phyloP scores from a whole-genome alignment of 116 monocot genomes.

The Posidonia oceanica region DNA sequence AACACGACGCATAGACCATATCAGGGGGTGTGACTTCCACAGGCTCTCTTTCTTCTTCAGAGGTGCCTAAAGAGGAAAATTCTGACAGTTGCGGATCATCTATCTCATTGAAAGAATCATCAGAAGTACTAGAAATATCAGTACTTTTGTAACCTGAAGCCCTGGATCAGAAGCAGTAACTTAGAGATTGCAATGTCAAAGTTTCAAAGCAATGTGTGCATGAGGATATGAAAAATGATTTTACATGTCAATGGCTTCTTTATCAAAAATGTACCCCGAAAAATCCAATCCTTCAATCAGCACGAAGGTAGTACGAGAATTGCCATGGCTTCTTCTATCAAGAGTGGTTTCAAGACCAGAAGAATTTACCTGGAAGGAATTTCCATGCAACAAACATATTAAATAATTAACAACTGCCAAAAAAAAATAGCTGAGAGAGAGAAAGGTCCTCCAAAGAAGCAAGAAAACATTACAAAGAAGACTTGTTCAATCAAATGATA shows the following conservation, averaged over 20 bases:
- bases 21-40: slow-evolving; percentile 5
- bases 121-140: slow-evolving; percentile 36
- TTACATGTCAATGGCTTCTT: slow-evolving; percentile 18
- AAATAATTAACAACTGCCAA: not conserved
- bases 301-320: slow-evolving; percentile 1
- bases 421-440: not conserved
- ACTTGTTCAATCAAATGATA: no score
- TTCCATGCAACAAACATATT: not conserved
- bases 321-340: slow-evolving; percentile 12
- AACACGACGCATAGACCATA: not conserved
- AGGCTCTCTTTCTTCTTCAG: slow-evolving; percentile 30
- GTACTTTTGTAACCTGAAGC: slow-evolving; percentile 18
- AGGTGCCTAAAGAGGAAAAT: slow-evolving; percentile 31
- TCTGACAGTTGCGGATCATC: slow-evolving; percentile 35
- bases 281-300: slow-evolving; percentile 16
- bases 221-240: not conserved
- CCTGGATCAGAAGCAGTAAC: slow-evolving; percentile 25
- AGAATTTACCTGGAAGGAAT: slow-evolving; percentile 38
- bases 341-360: slow-evolving; percentile 10
- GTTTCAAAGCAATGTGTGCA: not conserved
- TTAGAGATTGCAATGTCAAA: not conserved
- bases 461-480: no score
- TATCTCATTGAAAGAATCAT: slow-evolving; percentile 30
- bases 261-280: slow-evolving; percentile 11
- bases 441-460: not conserved